These are phyloP conservation scores for Sabuloglossum arenarium DNA, from an alignment of 495 filamentous ascomycete species.

Conservation along the genomic window DNA sequence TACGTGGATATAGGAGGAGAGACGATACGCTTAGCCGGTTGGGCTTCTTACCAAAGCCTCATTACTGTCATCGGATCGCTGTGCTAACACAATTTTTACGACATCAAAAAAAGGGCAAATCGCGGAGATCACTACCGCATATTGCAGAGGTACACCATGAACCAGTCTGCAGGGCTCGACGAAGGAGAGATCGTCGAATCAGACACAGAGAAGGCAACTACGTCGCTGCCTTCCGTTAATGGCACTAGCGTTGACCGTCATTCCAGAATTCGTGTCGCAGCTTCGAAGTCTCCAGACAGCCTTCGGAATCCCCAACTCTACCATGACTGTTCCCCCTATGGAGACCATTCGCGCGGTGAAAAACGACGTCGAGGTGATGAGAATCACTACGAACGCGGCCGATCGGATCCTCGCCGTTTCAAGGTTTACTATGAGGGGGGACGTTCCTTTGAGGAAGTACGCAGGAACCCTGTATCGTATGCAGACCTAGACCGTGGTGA, in stretches of 20 bases:
- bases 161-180: slow-evolving; percentile 35
- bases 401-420: slow-evolving; percentile 33
- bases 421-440: slow-evolving; percentile 38
- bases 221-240: slow-evolving; percentile 53
- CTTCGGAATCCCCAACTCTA: slow-evolving; percentile 19
- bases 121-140: slow-evolving; percentile 6
- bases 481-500: slow-evolving; percentile 45
- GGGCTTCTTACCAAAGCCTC: slow-evolving; percentile 18
- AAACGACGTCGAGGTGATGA: slow-evolving; percentile 54
- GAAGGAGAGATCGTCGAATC: slow-evolving; percentile 82
- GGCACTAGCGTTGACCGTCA: slow-evolving; percentile 59
- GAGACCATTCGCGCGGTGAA: slow-evolving; percentile 27
- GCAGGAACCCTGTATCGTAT: slow-evolving; percentile 28
- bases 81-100: slow-evolving; percentile 11
- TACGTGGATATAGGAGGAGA: neutral
- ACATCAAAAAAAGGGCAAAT: slow-evolving; percentile 9
- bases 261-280: slow-evolving; percentile 31
- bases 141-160: slow-evolving; percentile 9
- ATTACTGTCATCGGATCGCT: slow-evolving; percentile 10
- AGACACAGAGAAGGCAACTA: slow-evolving; percentile 48
- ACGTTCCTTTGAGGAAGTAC: slow-evolving; percentile 22
- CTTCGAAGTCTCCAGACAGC: slow-evolving; percentile 29
- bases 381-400: slow-evolving; percentile 26
- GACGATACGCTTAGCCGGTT: slow-evolving; percentile 12
- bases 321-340: slow-evolving; percentile 17